Base-by-base conservation (phyloP, 306 rosid genomes). In the Rosa chinensis region DNA sequence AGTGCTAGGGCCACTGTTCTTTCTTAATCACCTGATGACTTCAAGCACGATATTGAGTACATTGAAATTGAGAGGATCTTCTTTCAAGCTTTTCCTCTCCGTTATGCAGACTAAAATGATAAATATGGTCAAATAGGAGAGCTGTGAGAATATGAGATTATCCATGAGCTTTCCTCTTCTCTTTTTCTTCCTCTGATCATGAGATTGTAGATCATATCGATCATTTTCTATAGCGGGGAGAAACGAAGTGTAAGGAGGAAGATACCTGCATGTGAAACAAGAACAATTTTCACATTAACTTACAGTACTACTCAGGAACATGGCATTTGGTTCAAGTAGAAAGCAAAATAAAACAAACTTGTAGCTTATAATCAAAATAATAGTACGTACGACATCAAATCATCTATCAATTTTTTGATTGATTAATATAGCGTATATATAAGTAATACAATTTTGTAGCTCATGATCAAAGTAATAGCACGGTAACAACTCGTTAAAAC, bases 51-150 rank as follows among this genome's bases (percentile, higher is more conserved):
- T 85, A 76, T 81, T 87, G 10, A 91, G 50, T 1, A 87, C 85
- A 61, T 64, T 91, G 44, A 91, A 93, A 76, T 89, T 93, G 73
- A 93, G 88, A 2, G 93, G 93, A 44, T 93, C 97, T 14, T 88
- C 78, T 64, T 59, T 91, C 35, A 93, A 44, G 66, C 82, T 83
- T 49, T 79, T 42, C 40, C 85, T 84, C 78, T 93, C 98, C 0
- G 92, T 87, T 63, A 93, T 82, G 81, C 94, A 93, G 13, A 90
- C 70, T 10, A 91, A 66, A 70, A 85, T 81, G 40, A 91, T 85
- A 82, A 89, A 91, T 20, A 90, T 79, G 11, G 66, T 81, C 58
- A 93, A 50, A 72, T 86, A 90, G 3, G 96, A 88, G 67, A 93
- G 88, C 5, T 87, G 90, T 37, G 98, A 91, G 39, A 93, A 80